A percentile compares a stretch with the other conserved stretches of the same genome.
Evolutionary conservation across 192 early-diverging fungal genomes (phyloP).

Genomic region (Nowakowskiella sp.): DNA sequence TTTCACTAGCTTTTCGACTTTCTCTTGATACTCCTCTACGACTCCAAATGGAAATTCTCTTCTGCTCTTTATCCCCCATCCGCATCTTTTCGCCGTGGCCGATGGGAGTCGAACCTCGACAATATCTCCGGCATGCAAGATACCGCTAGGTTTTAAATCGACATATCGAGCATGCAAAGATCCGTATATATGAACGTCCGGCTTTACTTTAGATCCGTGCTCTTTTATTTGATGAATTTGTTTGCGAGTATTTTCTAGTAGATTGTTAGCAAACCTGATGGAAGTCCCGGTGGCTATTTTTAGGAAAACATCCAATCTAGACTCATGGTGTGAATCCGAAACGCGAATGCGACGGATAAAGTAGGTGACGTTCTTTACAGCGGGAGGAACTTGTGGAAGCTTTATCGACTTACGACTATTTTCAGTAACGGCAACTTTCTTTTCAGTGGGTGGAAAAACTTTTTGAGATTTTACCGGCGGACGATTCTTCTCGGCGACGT

Average conservation of each 20-base stretch:
- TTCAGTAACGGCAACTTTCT: too few relatives aligned
- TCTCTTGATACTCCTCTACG: too few relatives aligned
- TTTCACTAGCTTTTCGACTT: too few relatives aligned
- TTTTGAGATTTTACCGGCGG: too few relatives aligned
- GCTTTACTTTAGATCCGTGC: not conserved
- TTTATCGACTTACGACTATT: too few relatives aligned
- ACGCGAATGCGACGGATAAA: too few relatives aligned
- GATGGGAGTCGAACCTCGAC: constrained; percentile 24
- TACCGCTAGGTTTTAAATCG: constrained; percentile 19
- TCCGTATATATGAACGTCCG: constrained; percentile 1
- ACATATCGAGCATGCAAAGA: constrained; percentile 25
- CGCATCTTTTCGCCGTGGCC: not conserved
- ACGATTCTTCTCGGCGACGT: too few relatives aligned
- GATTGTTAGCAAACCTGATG: constrained; percentile 29
- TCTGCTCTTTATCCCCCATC: not conserved
- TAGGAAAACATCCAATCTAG: constrained; percentile 24
- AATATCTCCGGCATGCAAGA: constrained; percentile 28
- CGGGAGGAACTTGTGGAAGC: too few relatives aligned
- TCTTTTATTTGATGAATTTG: not conserved
- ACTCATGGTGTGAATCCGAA: constrained; percentile 17
- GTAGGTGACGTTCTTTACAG: too few relatives aligned
- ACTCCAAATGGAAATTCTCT: too few relatives aligned
- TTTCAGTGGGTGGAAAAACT: too few relatives aligned
- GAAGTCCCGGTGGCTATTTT: constrained; percentile 9
- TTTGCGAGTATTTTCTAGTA: constrained; percentile 23